Evolutionary conservation across 2,329 filamentous ascomycete genomes (phyloP).

Genomic region (Bimuria novae-zelandiae): DNA sequence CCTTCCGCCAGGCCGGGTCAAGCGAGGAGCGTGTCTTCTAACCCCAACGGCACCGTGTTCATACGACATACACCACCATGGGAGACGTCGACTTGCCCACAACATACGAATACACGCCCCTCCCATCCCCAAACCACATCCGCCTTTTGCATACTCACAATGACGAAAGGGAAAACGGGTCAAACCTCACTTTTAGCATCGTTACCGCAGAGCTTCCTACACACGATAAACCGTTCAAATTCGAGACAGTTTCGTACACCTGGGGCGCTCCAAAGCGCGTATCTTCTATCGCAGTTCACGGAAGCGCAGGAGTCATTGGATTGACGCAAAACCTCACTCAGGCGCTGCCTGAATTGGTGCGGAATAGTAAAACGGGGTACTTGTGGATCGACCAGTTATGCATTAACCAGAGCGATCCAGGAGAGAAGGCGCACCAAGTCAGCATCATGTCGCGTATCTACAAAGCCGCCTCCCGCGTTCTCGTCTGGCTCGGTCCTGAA

Average conservation of each 20-base stretch:
- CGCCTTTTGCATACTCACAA: slow-evolving; percentile 8
- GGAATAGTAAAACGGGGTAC: slow-evolving; percentile 12
- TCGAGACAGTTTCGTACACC: slow-evolving; percentile 27
- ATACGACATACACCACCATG: slow-evolving; percentile 1
- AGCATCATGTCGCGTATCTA: slow-evolving; percentile 44
- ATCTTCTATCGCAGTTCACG: slow-evolving; percentile 8
- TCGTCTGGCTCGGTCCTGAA: slow-evolving; percentile 24
- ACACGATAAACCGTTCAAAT: slow-evolving; percentile 1
- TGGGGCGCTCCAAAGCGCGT: slow-evolving; percentile 20
- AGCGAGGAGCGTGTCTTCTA: slow-evolving; percentile 1
- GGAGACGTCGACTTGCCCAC: not conserved
- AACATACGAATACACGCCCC: slow-evolving; percentile 13
- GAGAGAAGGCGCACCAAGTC: slow-evolving; percentile 40
- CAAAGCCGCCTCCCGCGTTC: slow-evolving; percentile 18
- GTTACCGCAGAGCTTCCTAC: slow-evolving; percentile 15
- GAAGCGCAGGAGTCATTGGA: slow-evolving; percentile 15
- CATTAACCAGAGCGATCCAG: slow-evolving; percentile 40
- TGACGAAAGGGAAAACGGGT: not conserved
- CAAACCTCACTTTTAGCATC: not conserved
- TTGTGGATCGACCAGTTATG: slow-evolving; percentile 38
- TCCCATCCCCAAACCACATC: slow-evolving; percentile 7
- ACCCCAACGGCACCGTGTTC: not conserved
- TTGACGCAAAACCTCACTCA: slow-evolving; percentile 25
- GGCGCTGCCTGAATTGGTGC: slow-evolving; percentile 21
- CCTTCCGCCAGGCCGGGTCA: not conserved